These are phyloP conservation scores for Aspergillus spinulosporus DNA, from an alignment of 2,329 filamentous ascomycete genomes.

Conservation along the genomic window DNA sequence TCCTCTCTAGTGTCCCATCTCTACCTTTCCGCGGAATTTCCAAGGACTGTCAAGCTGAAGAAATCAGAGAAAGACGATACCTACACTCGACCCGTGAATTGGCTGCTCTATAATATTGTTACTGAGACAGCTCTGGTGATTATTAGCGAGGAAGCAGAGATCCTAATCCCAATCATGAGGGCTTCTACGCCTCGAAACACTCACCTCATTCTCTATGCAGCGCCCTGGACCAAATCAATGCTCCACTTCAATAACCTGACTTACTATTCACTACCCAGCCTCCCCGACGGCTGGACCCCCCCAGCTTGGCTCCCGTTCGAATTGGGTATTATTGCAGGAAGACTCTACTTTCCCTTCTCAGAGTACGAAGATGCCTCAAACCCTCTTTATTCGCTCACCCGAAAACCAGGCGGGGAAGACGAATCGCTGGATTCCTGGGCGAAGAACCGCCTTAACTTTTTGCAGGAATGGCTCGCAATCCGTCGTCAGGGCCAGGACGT, in stretches of 20 bases:
- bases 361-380: constrained; percentile 23
- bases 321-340: constrained; percentile 60
- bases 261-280: constrained; percentile 55
- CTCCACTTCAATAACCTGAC: constrained; percentile 56
- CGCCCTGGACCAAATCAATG: constrained; percentile 63
- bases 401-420: neutral
- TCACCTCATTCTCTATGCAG: constrained; percentile 59
- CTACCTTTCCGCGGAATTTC: constrained; percentile 19
- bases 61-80: constrained; percentile 6
- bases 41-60: constrained; percentile 15
- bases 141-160: constrained; percentile 64
- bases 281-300: constrained; percentile 43
- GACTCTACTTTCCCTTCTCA: constrained; percentile 52
- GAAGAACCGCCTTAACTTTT: constrained; percentile 27
- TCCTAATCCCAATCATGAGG: constrained; percentile 51
- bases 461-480: constrained; percentile 38
- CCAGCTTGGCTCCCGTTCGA: constrained; percentile 59
- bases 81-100: constrained; percentile 50
- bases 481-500: constrained; percentile 39
- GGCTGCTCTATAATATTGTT: constrained; percentile 59
- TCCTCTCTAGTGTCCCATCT: constrained; percentile 7
- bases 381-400: neutral
- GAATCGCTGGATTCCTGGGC: constrained; percentile 6
- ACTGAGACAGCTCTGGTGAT: constrained; percentile 56
- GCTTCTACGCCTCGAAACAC: constrained; percentile 22